phyloP scores from a whole-genome alignment of 257 asterid genomes.

The Solanum bukasovii region DNA sequence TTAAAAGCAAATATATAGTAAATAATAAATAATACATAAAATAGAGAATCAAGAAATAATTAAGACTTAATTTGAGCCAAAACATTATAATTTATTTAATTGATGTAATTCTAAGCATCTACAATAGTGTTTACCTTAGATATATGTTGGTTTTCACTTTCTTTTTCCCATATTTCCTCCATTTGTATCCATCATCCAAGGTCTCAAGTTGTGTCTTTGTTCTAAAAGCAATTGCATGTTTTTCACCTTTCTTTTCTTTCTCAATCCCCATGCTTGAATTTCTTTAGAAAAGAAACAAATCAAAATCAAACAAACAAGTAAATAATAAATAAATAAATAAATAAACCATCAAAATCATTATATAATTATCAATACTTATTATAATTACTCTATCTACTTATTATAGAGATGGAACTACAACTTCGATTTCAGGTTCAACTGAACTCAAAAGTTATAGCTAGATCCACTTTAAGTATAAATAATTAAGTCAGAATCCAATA shows the following conservation, averaged over 20 bases:
- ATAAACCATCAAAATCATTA: neutral
- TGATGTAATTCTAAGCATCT: neutral
- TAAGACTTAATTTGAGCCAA: neutral
- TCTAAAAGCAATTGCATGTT: slow-evolving; percentile 20
- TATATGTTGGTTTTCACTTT: slow-evolving; percentile 45
- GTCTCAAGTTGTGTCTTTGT: slow-evolving; percentile 38
- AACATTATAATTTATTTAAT: neutral
- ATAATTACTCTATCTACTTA: neutral
- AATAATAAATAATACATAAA: neutral
- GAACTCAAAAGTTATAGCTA: neutral
- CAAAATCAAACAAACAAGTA: neutral
- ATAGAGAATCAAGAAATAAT: neutral
- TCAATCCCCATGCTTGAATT: slow-evolving; percentile 1
- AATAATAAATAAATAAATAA: neutral
- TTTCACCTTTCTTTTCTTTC: neutral
- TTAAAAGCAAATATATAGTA: neutral
- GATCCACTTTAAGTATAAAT: neutral
- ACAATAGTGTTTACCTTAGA: slow-evolving; percentile 36
- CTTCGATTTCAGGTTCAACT: neutral
- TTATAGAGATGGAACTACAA: neutral
- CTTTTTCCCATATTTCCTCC: slow-evolving; percentile 81
- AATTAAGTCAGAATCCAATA: neutral
- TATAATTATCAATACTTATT: neutral
- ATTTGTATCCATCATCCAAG: slow-evolving; percentile 61
- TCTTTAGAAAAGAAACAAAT: neutral